Base-by-base conservation (phyloP, 2,329 filamentous ascomycete species). In the Lachnellula cervina region DNA sequence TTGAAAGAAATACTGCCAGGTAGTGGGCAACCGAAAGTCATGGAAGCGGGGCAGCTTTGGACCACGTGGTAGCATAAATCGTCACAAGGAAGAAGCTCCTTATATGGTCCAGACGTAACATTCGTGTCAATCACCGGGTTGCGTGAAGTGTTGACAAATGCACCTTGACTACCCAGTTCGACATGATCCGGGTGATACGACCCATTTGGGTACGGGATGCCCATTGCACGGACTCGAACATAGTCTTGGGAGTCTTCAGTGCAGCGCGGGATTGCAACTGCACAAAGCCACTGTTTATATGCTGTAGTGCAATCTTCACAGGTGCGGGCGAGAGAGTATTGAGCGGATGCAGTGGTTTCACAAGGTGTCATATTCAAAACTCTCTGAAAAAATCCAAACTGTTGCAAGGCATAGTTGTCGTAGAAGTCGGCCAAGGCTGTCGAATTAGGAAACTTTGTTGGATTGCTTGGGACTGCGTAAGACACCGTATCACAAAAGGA, bases 261-360 rank as follows among this genome's bases (percentile, higher is more conserved):
- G 75, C 94, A 99, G 32, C 92, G 88, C 1, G 94, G 94, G 59
- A 99, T 94, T 16, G 85, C 88, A 28, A 97, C 91, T 23, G 90
- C 88, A 75, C 94, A 99, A 19, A 99, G 84, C 94, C 94, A 99
- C 67, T 85, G 79, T 71, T 95, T 97, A 79, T 99, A 99, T 8
- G 90, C 90, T 0, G 70, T 67, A 16, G 77, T 82, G 72, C 94
- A 99, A 71, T 95, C 81, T 44, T 76, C 72, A 76, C 94, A 99
- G 63, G 73, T 82, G 43, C 85, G 82, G 1, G 84, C 88, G 14
- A 97, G 83, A 1, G 91, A 96, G 74, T 96, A 99, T 61, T 82
- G 81, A 14, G 88, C 83, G 35, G 86, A 85, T 1, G 81, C 74
- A 0, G 81, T 81, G 2, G 90, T 87, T 65, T 96, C 86, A 77